Conservation (phyloP, 2,329 filamentous ascomycete species). For the Hirsutella minnesotensis region DNA sequence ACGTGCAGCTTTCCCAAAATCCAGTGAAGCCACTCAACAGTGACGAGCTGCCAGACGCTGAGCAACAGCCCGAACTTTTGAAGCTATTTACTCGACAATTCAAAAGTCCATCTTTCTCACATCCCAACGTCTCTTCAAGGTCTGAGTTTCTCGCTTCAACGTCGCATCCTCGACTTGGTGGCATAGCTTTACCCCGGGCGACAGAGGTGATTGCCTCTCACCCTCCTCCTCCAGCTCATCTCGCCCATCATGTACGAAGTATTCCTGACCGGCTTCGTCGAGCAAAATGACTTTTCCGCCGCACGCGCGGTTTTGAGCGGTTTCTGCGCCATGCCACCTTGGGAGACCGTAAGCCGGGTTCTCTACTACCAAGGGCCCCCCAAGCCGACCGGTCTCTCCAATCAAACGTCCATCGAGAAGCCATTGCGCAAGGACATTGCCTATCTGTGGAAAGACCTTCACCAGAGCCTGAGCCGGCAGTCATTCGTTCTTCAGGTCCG, state of each 20-base stretch:
- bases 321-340: constrained; percentile 43
- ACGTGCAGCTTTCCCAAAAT: constrained; percentile 12
- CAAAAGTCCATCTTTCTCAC: too few relatives aligned
- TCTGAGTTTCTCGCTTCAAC: too few relatives aligned
- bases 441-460: constrained; percentile 39
- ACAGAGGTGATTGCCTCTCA: background rate
- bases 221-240: background rate
- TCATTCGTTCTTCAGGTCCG: constrained; percentile 45
- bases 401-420: constrained; percentile 25
- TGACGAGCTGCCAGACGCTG: background rate
- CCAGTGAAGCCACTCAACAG: too few relatives aligned
- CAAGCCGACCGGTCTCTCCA: constrained; percentile 32
- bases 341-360: constrained; percentile 35
- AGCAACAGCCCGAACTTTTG: too few relatives aligned
- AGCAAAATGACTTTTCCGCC: constrained; percentile 34
- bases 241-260: constrained; percentile 40
- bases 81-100: too few relatives aligned
- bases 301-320: constrained; percentile 43
- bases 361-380: constrained; percentile 40
- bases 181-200: background rate
- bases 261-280: constrained; percentile 43
- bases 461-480: constrained; percentile 41
- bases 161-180: too few relatives aligned
- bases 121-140: too few relatives aligned
- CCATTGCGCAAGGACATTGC: constrained; percentile 23